Evolutionary conservation across 257 asterid genomes (phyloP), one percentile per base, ranked within the genome.

Genomic region (Przewalskia tangutica): DNA sequence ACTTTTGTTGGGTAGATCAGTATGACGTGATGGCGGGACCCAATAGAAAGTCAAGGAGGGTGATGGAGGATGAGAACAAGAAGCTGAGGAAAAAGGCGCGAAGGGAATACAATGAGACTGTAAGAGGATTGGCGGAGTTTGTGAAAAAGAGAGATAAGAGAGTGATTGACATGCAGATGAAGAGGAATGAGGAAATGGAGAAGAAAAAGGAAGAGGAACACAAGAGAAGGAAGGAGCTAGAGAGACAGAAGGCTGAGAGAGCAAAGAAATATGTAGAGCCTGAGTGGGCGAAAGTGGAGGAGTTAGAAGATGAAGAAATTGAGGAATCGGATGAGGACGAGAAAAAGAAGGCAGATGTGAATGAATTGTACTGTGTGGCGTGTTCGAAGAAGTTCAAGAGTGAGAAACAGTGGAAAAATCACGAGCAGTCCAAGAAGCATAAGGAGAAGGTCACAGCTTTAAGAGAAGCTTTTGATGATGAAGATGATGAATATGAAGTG

Each of bases 341-440:
- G 65, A 89, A 86, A 88, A 90, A 71, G 85, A 85, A 83, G 67
- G 85, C 81, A 27, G 83, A 81, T 38, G 73, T 5, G 23, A 77
- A 86, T 0, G 97, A 96, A 86, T 88, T 93, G 17, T 96, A 94
- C 78, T 96, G 99, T 84, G 93, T 96, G 48, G 97, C 88, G 36
- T 96, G 99, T 46, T 89, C 98, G 86, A 93, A 94, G 92, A 96
- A 92, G 89, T 96, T 96, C 85, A 96, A 89, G 93, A 94, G 95
- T 64, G 98, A 96, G 80, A 96, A 93, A 84, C 99, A 96, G 86
- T 96, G 98, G 99, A 92, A 90, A 88, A 96, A 96, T 89, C 98
- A 96, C 4, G 98, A 96, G 87, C 98, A 92, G 88, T 96, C 98
- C 8, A 96, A 92, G 88, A 96, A 96, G 90, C 99, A 96, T 87